Evolutionary conservation across 805 yeast species (phyloP), one percentile per base, ranked within the genome.

Genomic region (Candida gorgasii): DNA sequence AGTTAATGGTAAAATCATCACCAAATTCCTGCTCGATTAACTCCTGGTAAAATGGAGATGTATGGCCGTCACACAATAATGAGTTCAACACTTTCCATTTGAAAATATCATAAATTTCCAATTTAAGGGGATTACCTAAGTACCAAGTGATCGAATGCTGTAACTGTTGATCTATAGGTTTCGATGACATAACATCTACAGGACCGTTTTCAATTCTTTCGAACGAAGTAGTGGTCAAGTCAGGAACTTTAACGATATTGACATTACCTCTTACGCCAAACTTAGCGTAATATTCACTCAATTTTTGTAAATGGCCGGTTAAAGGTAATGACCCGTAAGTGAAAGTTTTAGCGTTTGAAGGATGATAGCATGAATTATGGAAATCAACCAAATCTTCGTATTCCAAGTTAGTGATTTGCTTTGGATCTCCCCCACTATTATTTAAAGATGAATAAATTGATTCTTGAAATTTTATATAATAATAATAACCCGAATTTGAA

Each of bases 341-440:
- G 62, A 83, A 89, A 0, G 96, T 85, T 53, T 73, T 79, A 2
- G 95, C 79, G 61, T 92, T 93, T 1, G 95, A 84, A 2, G 99
- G 97, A 59, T 90, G 97, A 61, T 93, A 93, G 53, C 84, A 78
- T 2, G 63, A 57, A 5, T 71, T 60, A 55, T 93, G 98, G 69
- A 88, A 93, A 16, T 82, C 82, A 4, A 84, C 68, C 44, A 93
- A 71, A 46, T 88, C 95, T 49, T 82, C 81, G 58, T 92, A 86
- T 6, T 75, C 67, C 46, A 92, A 67, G 47, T 80, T 75, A 0
- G 96, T 86, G 44, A 93, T 93, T 40, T 74, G 69, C 15, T 75
- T 62, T 0, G 99, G 99, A 58, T 92, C 96, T 44, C 99, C 99
- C 23, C 97, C 99, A 2, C 96, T 84, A 64, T 89, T 89, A 57